Base-by-base conservation (phyloP, 2,329 filamentous ascomycete genomes). In the Ceratocystis alfenasii region DNA sequence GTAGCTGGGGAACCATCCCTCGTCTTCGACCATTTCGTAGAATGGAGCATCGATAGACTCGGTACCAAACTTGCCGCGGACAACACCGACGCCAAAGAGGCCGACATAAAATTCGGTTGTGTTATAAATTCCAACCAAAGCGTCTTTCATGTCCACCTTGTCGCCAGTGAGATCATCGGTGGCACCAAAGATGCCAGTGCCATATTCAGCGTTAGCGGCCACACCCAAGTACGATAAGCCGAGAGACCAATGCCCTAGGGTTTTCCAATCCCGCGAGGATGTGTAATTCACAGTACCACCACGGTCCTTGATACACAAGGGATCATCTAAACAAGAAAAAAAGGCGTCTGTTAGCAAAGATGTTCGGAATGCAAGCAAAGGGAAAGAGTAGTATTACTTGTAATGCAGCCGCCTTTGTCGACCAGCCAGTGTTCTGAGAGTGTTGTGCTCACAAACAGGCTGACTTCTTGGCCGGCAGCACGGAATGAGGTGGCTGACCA, bases 381-480 rank as follows among this genome's bases (percentile, higher is more conserved):
- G 25, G 59, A 17, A 61, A 41, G 36, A 44, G 46, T 33, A n/a
- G 76, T 78, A 41, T 71, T 78, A 81, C 80, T 76, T 53, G 74
- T 71, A 69, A 73, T 69, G 69, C 84, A 87, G 66, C 83, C 85
- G 67, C 79, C 77, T 1, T 80, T 76, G 64, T 85, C 79, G 48
- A 90, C 77, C 2, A 84, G 80, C 87, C 87, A 90, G 55, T 87
- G 84, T 73, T 90, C 87, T 45, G 88, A 88, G 53, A 86, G 79
- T 12, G 82, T 80, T 5, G 87, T 90, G 71, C 86, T 89, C 63
- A 86, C 79, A 12, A 79, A 71, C 41, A 79, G 73, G 69, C 76
- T 73, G 67, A 78, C 71, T 8, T 76, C 65, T 15, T 72, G 70
- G 6, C 75, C 76, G 63, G 84, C 85, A 22, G 81, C 78, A 70